Conservation (phyloP, 208 protist genomes). For the Leishmania aethiopica region DNA sequence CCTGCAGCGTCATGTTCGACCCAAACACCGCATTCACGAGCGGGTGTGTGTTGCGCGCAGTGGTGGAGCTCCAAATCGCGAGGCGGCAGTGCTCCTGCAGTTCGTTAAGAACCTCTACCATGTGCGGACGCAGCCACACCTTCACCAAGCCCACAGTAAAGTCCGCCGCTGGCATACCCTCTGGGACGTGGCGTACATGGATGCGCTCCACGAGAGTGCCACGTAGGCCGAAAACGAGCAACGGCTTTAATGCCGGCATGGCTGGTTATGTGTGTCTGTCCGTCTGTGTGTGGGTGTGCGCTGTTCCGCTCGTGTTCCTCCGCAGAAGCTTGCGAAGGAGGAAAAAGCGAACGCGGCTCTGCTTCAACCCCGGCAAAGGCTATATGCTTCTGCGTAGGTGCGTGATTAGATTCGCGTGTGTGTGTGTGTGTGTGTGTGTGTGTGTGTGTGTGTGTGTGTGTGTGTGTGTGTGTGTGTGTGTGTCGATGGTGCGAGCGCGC, state of each 20-base stretch:
- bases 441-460: neutral
- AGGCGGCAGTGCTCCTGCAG: slow-evolving; percentile 80
- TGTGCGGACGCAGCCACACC: slow-evolving; percentile 84
- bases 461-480: neutral
- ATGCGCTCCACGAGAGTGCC: slow-evolving; percentile 88
- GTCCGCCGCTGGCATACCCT: slow-evolving; percentile 63
- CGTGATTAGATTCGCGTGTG: neutral
- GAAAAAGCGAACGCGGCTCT: neutral
- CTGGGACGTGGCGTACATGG: slow-evolving; percentile 59
- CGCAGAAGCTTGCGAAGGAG: neutral
- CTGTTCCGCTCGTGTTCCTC: neutral
- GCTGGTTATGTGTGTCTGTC: neutral
- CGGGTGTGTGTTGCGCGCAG: slow-evolving; percentile 80
- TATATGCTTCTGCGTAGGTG: neutral
- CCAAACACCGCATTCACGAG: slow-evolving; percentile 79
- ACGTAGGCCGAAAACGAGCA: slow-evolving; percentile 85
- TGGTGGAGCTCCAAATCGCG: slow-evolving; percentile 90
- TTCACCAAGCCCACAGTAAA: slow-evolving; percentile 75
- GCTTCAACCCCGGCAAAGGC: too few species aligned
- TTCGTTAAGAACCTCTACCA: slow-evolving; percentile 54
- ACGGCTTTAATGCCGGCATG: slow-evolving; percentile 53
- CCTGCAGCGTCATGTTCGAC: slow-evolving; percentile 8
- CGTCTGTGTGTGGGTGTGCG: neutral
- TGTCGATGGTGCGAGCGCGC: neutral
- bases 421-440: too few species aligned